Percentiles rank a stretch among this genome's conserved stretches.
phyloP scores from a whole-genome alignment of 2,329 filamentous ascomycete genomes.

The Leptosphaerulina australis region DNA sequence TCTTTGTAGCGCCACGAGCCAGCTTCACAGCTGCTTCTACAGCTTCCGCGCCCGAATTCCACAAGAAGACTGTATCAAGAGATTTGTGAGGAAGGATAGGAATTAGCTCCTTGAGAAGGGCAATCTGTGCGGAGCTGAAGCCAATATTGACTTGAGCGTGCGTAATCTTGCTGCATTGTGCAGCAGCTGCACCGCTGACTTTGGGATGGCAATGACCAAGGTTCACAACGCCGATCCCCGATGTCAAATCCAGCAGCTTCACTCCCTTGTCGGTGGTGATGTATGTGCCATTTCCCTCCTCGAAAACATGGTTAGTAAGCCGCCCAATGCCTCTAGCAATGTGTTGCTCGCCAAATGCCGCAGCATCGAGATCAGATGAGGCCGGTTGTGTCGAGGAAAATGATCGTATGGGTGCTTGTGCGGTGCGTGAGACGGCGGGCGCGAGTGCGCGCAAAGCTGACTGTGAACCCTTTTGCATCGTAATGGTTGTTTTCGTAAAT shows the following conservation, averaged over 20 bases:
- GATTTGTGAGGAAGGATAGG: constrained; percentile 38
- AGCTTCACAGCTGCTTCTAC: constrained; percentile 40
- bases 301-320: constrained; percentile 41
- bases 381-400: constrained; percentile 27
- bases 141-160: constrained; percentile 42
- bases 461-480: constrained; percentile 18
- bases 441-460: constrained; percentile 23
- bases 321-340: constrained; percentile 41
- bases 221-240: constrained; percentile 40
- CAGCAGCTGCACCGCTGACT: constrained; percentile 38
- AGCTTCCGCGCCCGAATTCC: constrained; percentile 41
- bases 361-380: constrained; percentile 27
- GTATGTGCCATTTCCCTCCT: constrained; percentile 38
- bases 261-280: constrained; percentile 41
- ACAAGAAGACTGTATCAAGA: constrained; percentile 38
- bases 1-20: constrained; percentile 38
- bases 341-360: constrained; percentile 37
- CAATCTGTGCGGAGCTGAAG: constrained; percentile 38
- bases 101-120: constrained; percentile 35
- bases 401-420: constrained; percentile 16
- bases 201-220: constrained; percentile 41
- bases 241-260: constrained; percentile 39
- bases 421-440: constrained; percentile 15
- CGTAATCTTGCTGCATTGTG: constrained; percentile 40
- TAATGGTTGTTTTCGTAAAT: neutral